Percentiles rank a stretch among this genome's conserved stretches.
Conservation (phyloP, 257 asterid species). For the Ilex aquifolium region DNA sequence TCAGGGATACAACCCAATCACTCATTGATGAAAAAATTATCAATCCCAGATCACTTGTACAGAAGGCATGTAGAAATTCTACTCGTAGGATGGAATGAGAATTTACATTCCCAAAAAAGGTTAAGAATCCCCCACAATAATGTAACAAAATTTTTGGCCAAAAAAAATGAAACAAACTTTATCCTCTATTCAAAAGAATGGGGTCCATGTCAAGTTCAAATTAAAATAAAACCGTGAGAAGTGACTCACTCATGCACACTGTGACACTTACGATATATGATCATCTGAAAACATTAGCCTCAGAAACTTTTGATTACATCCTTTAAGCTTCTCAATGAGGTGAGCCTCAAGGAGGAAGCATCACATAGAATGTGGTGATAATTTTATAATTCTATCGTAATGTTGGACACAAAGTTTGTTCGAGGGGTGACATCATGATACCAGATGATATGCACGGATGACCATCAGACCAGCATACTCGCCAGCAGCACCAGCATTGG, state of each 20-base stretch:
- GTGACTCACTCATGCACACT: too few species aligned
- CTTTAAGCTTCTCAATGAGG: neutral
- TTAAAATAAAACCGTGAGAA: neutral
- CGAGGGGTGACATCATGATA: slow-evolving; percentile 10
- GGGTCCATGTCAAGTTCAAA: neutral
- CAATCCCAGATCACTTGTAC: neutral
- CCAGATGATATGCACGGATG: slow-evolving; percentile 95
- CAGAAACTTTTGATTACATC: neutral
- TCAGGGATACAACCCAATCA: neutral
- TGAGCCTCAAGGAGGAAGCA: too few species aligned
- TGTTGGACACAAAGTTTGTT: neutral
- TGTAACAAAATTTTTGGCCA: too few species aligned
- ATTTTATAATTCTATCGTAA: too few species aligned
- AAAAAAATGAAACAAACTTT: too few species aligned
- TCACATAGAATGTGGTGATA: too few species aligned
- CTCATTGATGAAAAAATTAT: too few species aligned
- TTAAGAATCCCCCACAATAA: too few species aligned
- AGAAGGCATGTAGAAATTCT: neutral
- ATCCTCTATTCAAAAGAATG: neutral
- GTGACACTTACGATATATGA: neutral
- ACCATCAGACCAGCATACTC: slow-evolving; percentile 99
- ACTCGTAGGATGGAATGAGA: too few species aligned
- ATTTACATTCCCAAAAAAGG: too few species aligned
- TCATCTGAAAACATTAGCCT: neutral
- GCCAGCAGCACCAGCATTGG: slow-evolving; percentile 99